phyloP scores from a whole-genome alignment of 2,329 filamentous ascomycete genomes.

The Penicillium thymicola region DNA sequence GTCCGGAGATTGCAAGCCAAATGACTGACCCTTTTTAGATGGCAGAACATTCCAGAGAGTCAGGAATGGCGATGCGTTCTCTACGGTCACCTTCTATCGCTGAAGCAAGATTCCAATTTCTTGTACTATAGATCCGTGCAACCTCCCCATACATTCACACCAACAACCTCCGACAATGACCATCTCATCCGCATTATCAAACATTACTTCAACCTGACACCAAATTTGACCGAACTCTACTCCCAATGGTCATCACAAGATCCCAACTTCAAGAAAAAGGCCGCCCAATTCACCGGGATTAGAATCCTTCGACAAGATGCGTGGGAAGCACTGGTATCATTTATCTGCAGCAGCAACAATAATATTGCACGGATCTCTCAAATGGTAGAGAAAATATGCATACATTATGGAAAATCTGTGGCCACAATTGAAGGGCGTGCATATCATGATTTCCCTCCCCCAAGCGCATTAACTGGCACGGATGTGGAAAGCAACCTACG shows the following conservation, averaged over 20 bases:
- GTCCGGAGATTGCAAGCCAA: background rate
- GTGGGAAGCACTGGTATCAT: constrained; percentile 90
- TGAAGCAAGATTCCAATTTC: constrained; percentile 75
- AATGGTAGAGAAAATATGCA: constrained; percentile 92
- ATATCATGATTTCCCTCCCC: constrained; percentile 84
- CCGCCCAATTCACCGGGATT: constrained; percentile 82
- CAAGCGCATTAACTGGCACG: constrained; percentile 66
- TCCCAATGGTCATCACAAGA: constrained; percentile 82
- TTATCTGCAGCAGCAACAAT: constrained; percentile 99
- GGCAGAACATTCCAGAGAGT: constrained; percentile 69
- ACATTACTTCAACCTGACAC: constrained; percentile 81
- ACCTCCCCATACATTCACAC: constrained; percentile 23
- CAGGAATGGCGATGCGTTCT: constrained; percentile 91
- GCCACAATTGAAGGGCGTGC: constrained; percentile 65
- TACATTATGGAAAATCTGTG: constrained; percentile 76
- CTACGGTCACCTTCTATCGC: constrained; percentile 75
- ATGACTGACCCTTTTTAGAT: constrained; percentile 52
- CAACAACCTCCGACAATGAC: constrained; percentile 44
- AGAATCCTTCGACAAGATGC: constrained; percentile 91
- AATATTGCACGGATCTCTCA: constrained; percentile 93
- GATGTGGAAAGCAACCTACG: constrained; percentile 78
- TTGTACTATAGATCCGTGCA: constrained; percentile 68
- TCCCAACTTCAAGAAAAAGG: constrained; percentile 82
- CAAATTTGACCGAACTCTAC: constrained; percentile 76
- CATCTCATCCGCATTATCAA: constrained; percentile 71